A percentile compares a stretch with the other conserved stretches of the same genome.
Evolutionary conservation across 192 early-diverging fungal species (phyloP).

Genomic region (Coemansia sp.): DNA sequence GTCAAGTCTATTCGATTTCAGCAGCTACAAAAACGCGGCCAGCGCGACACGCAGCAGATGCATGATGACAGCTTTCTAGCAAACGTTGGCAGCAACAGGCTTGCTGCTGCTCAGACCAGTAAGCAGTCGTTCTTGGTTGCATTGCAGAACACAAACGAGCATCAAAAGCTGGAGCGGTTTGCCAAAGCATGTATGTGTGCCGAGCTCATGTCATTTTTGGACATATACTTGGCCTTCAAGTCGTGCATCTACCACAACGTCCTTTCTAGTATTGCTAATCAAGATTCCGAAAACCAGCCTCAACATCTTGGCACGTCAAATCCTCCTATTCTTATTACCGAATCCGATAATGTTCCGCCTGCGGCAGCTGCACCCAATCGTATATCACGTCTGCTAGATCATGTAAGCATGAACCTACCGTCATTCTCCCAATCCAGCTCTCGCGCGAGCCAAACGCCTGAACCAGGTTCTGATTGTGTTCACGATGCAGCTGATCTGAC

Average conservation of each 20-base stretch:
- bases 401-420: neutral
- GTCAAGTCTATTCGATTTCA: conserved; percentile 25
- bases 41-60: neutral
- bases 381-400: neutral
- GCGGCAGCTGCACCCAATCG: neutral
- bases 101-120: conserved; percentile 1
- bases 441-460: neutral
- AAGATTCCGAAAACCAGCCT: neutral
- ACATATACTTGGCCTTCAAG: conserved; percentile 43
- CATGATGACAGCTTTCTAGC: neutral
- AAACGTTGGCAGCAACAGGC: neutral
- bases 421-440: neutral
- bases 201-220: conserved; percentile 37
- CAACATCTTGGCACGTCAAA: neutral
- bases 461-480: too few species aligned
- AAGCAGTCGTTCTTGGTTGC: conserved; percentile 23
- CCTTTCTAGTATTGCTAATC: neutral
- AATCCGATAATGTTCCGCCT: neutral
- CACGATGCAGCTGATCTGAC: conserved; percentile 6
- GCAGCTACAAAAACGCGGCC: conserved; percentile 5
- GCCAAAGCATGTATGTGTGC: conserved; percentile 33
- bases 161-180: conserved; percentile 20
- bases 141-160: conserved; percentile 19
- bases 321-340: conserved; percentile 5
- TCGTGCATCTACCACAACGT: conserved; percentile 15